A percentile compares a stretch with the other conserved stretches of the same genome.
Conservation (phyloP, 441 rosid species). For the Pelargonium australe region DNA sequence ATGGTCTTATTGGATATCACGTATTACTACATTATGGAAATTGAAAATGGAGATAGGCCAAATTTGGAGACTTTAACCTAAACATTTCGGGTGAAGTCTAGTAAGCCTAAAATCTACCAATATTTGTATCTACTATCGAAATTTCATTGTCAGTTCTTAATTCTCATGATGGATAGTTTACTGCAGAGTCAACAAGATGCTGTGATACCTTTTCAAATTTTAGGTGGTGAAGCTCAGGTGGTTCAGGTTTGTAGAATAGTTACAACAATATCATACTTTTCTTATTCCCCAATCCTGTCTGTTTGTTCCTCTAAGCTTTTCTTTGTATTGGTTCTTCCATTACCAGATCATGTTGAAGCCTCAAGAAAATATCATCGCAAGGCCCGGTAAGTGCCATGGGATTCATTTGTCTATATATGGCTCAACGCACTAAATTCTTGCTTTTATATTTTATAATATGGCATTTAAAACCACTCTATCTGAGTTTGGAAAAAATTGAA, state of each 20-base stretch:
- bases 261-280: conserved; percentile 1
- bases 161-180: conserved; percentile 21
- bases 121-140: background rate
- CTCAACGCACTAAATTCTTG: background rate
- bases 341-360: conserved; percentile 87
- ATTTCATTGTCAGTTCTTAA: background rate
- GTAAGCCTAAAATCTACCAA: too few relatives aligned
- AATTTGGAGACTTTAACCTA: background rate
- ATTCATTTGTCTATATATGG: background rate
- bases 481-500: background rate
- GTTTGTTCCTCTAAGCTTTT: conserved; percentile 2
- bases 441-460: background rate
- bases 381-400: conserved; percentile 53
- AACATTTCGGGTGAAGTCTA: too few relatives aligned
- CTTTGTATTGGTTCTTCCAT: conserved; percentile 14
- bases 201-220: conserved; percentile 80
- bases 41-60: background rate
- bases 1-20: background rate
- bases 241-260: conserved; percentile 56
- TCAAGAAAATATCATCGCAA: conserved; percentile 80
- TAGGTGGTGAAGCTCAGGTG: conserved; percentile 98
- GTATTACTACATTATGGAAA: background rate
- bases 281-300: background rate
- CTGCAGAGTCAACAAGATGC: conserved; percentile 86
- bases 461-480: background rate